A percentile compares a stretch with the other conserved stretches of the same genome.
Conservation (phyloP, 2,329 filamentous ascomycete genomes). For the Diaporthe sp. region DNA sequence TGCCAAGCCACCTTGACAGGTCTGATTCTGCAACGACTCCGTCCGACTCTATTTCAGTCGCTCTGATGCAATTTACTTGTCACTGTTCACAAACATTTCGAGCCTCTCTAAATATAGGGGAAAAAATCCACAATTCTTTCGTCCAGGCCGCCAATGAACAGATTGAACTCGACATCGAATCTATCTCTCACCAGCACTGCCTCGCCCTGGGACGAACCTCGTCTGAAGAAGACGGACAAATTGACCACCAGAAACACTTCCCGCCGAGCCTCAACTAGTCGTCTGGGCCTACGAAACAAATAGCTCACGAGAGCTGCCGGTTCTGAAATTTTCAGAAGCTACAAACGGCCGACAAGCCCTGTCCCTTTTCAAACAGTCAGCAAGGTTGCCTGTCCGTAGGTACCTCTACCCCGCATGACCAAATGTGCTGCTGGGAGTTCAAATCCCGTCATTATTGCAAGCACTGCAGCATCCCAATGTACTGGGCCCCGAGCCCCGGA, state of each 20-base stretch:
- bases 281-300: conserved; percentile 1
- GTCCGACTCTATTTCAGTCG: conserved; percentile 12
- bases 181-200: conserved; percentile 4
- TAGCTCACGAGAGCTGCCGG: background rate
- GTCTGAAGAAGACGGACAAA: conserved; percentile 16
- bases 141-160: background rate
- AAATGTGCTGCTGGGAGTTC: conserved; percentile 23
- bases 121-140: background rate
- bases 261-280: background rate
- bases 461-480: conserved; percentile 21
- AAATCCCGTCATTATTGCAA: conserved; percentile 10
- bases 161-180: background rate
- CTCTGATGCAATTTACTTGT: background rate
- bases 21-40: conserved; percentile 23
- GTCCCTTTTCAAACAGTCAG: background rate
- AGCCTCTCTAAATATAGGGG: background rate
- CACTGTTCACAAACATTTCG: background rate
- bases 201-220: conserved; percentile 24
- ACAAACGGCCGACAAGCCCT: background rate
- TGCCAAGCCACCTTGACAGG: conserved; percentile 22
- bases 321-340: background rate
- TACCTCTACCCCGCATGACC: background rate
- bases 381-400: background rate
- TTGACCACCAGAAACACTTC: conserved; percentile 13
- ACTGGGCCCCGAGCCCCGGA: background rate